Evolutionary conservation across 805 yeast species (phyloP), one percentile per base, ranked within the genome.

Genomic region (Candida caryicola): DNA sequence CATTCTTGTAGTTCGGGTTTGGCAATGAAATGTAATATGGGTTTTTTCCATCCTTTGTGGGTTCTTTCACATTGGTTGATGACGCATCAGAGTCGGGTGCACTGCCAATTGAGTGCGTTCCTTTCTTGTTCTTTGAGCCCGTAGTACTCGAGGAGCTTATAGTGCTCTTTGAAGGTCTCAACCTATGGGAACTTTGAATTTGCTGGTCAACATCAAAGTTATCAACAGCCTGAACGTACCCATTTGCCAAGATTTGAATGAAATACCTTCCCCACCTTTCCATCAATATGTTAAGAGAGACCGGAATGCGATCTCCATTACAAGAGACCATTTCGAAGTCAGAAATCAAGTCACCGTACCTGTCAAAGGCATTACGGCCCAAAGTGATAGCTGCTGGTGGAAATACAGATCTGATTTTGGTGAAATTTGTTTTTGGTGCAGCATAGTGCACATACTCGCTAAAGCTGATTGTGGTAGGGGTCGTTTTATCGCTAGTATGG

Each of bases 251-350:
- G 13, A 84, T 45, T 46, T 71, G 70, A 45, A 81, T 81, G 52
- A 85, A 85, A 44, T 76, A 81, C 23, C 76, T 59, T 0, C 93
- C 93, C 95, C 95, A 85, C 52, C 93, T 67, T 47, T 80, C 82
- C 47, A 85, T 69, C 37, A 85, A 65, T 3, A 85, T 62, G 45
- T 66, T 70, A 33, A 79, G 43, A 0, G 90, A 82, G 3, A 81
- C 77, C 0, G 82, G 78, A 12, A 82, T 68, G n/a, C 79, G 61
- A 31, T 77, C 81, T 5, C 90, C 91, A 50, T 79, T 85, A n/a
- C 76, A 68, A 1, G 85, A 74, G 7, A 84, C 71, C 34, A 85
- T 65, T 52, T 84, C 89, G 54, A 85, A 79, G 59, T 85, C 93
- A 0, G 88, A 73, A 5, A 84, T 60, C 5, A 79, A 65, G 21